Evolutionary conservation across 2,329 filamentous ascomycete species (phyloP), one percentile per base, ranked within the genome.

Genomic region (Diplodia sapinea): DNA sequence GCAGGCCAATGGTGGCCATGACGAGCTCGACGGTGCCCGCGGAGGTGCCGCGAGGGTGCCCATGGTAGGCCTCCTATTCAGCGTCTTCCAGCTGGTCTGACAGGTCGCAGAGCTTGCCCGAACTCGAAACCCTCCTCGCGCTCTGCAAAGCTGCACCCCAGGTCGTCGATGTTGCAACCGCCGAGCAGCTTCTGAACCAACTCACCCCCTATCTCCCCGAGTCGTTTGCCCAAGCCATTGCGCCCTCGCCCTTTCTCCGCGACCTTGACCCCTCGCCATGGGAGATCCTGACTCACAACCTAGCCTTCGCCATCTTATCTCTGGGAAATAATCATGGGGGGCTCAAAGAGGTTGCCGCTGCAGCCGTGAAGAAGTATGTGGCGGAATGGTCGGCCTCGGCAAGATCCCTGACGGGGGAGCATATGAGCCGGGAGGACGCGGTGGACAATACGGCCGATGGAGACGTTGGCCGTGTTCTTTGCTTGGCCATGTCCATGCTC

Each of bases 41-140:
- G 68, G 36, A n/a, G 65, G 57, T 69, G 69, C 70, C 23, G 72
- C 75, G 8, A 72, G 72, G 26, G 73, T 79, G 12, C 78, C 77
- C 1, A 83, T 82, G 77, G 79, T 79, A 51, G 23, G 70, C 65
- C 59, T 61, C 55, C 59, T 61, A n/a, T 55, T 23, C 36, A 31
- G 26, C 11, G 29, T 61, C 54, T 47, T n/a, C 17, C 54, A 12
- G 7, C 47, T n/a, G n/a, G 15, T 63, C 59, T 68, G 12, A 68
- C 67, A 26, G 59, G 52, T 54, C 29, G 13, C 69, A 96, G 93
- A 92, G 89, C 65, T 88, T 94, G 65, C 89, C 92, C 74, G 96
- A 99, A 83, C 90, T 97, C 72, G 94, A 99, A 78, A 91, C 96
- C 65, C 85, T 99, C 31, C 82, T 98, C 31, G 93, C 95, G 52